Percentiles rank a stretch among this genome's conserved stretches.
Evolutionary conservation across 148 eudicot species (phyloP).

Genomic region (Simmondsia chinensis): DNA sequence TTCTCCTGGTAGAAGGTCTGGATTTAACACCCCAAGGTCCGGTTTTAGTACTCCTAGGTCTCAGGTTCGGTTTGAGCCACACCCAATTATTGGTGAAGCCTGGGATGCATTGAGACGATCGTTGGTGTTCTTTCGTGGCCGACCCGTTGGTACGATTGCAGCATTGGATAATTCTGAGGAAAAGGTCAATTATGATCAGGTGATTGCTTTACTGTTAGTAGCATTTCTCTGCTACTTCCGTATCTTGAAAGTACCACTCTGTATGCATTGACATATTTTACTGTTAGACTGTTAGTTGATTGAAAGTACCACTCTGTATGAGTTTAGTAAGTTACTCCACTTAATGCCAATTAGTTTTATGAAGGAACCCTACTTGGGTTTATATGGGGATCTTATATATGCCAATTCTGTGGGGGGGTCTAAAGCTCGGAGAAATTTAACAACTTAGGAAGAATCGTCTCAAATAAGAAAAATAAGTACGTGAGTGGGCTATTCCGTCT

Average conservation of each 20-base stretch:
- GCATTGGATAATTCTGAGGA: slow-evolving; percentile 78
- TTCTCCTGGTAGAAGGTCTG: slow-evolving; percentile 51
- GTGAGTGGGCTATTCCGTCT: too few species aligned
- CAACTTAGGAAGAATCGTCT: too few species aligned
- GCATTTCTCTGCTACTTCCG: not conserved
- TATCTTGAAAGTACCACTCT: not conserved
- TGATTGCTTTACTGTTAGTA: slow-evolving; percentile 7
- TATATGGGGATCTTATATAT: too few species aligned
- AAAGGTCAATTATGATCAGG: slow-evolving; percentile 92
- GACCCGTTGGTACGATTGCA: slow-evolving; percentile 94
- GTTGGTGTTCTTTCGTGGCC: slow-evolving; percentile 74
- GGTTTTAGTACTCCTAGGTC: slow-evolving; percentile 48
- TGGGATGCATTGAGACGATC: slow-evolving; percentile 83
- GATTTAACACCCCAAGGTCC: slow-evolving; percentile 46
- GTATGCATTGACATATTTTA: too few species aligned
- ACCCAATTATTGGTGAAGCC: slow-evolving; percentile 73
- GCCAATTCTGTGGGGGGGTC: too few species aligned
- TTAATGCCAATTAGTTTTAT: too few species aligned
- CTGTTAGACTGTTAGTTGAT: too few species aligned
- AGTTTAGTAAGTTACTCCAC: too few species aligned
- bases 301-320: too few species aligned
- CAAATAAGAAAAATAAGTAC: too few species aligned
- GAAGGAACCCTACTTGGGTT: too few species aligned
- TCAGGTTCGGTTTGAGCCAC: slow-evolving; percentile 47
- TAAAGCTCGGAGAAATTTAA: too few species aligned